Conservation (phyloP, 2,329 filamentous ascomycete genomes). For the Trichophyton mentagrophytes region DNA sequence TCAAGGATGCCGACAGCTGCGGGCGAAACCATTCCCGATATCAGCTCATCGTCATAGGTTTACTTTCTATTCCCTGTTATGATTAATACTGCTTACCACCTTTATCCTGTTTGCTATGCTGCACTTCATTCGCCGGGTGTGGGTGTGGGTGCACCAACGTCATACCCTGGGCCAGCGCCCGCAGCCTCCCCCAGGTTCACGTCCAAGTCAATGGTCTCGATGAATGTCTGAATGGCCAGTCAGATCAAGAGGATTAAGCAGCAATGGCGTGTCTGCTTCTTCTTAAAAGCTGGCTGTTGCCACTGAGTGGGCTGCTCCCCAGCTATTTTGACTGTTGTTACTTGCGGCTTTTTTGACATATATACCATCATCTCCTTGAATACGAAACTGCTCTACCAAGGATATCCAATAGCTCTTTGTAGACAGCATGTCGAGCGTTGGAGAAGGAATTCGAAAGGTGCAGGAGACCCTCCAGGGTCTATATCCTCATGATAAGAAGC, state of each 20-base stretch:
- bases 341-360: neutral
- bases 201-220: neutral
- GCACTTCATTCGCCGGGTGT: neutral
- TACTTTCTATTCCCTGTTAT: neutral
- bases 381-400: neutral
- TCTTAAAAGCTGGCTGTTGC: neutral
- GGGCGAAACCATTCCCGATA: neutral
- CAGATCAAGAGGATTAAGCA: neutral
- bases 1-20: neutral
- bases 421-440: neutral
- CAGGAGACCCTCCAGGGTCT: slow-evolving; percentile 15
- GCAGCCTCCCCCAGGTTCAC: neutral
- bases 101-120: neutral
- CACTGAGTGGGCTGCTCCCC: neutral
- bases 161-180: neutral
- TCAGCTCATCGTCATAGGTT: neutral
- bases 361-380: neutral
- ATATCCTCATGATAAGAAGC: slow-evolving; percentile 36
- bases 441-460: slow-evolving; percentile 20
- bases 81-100: neutral
- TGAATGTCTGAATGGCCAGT: neutral
- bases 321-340: neutral
- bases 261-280: neutral
- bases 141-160: neutral
- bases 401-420: neutral